Conservation (phyloP, 192 early-diverging fungal species). For the Fimicolochytrium jonesii region DNA sequence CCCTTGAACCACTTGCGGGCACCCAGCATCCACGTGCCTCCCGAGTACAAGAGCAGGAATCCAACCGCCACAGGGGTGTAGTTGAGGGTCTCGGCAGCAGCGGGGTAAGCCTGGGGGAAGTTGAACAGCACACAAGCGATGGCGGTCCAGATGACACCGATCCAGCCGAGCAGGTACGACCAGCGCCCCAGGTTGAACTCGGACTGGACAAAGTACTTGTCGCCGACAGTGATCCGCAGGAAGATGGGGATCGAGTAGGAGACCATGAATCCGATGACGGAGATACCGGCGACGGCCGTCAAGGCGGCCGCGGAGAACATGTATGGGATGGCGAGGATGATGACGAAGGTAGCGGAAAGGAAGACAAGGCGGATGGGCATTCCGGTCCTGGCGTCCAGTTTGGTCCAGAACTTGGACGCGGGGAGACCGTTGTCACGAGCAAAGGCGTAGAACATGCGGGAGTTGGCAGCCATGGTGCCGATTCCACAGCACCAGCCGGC, state of each 20-base stretch:
- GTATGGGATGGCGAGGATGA: conserved; percentile 37
- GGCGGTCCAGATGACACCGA: conserved; percentile 36
- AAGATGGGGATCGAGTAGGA: conserved; percentile 48
- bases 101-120: conserved; percentile 23
- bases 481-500: conserved; percentile 40
- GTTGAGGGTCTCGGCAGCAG: conserved; percentile 31
- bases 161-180: conserved; percentile 28
- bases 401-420: conserved; percentile 25
- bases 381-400: conserved; percentile 32
- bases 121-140: conserved; percentile 37
- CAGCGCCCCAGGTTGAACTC: conserved; percentile 43
- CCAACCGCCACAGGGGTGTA: conserved; percentile 35
- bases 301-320: conserved; percentile 40
- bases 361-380: conserved; percentile 46
- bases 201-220: conserved; percentile 30
- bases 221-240: conserved; percentile 36
- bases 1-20: conserved; percentile 44
- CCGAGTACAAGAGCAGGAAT: conserved; percentile 23
- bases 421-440: conserved; percentile 50
- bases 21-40: conserved; percentile 28
- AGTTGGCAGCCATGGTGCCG: conserved; percentile 39
- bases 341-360: conserved; percentile 32
- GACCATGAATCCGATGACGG: conserved; percentile 39
- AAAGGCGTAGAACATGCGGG: conserved; percentile 50
- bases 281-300: conserved; percentile 30